Base-by-base conservation (phyloP, 2,329 filamentous ascomycete genomes). In the Thelonectria olida region DNA sequence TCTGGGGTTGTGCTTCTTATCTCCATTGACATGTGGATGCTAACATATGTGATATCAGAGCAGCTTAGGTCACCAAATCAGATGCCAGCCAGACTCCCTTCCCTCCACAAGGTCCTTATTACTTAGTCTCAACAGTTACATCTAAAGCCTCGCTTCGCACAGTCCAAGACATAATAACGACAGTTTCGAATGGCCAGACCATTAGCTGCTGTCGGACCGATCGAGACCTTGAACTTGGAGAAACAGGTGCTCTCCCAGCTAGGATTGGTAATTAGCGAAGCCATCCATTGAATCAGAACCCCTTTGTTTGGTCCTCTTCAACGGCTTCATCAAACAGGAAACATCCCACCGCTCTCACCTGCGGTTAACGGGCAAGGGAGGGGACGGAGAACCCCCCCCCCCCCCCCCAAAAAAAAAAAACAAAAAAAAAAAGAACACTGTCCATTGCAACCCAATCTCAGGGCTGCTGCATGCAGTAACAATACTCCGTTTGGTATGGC, bases 381-480 rank as follows among this genome's bases (percentile, higher is more conserved):
- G 27, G 51, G 27, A 47, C 41, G 41, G 51, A 41, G 51, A 19
- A 36, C 27, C 19, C 31, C n/a, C n/a, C n/a, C n/a, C n/a, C n/a
- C n/a, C n/a, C n/a, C n/a, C n/a, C n/a, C n/a, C n/a, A n/a, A n/a
- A n/a, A n/a, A n/a, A n/a, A n/a, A n/a, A n/a, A n/a, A n/a, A n/a
- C n/a, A n/a, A n/a, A n/a, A n/a, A n/a, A n/a, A n/a, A n/a, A 17
- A 20, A 54, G 22, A 31, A 41, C 31, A 17, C 48, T 49, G 22
- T 45, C 42, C 53, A 42, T 62, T 55, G 44, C 50, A 67, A 64
- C 59, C 52, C 55, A 68, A 68, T 67, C 49, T 67, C 52, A 58
- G 31, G 44, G 48, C 31, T 20, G 48, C 31, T 20, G 39, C 23
- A 22, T 49, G 28, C 39, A 47, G 42, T 23, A 54, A 39, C 23